phyloP scores from a whole-genome alignment of 2,329 filamentous ascomycete species.

The Fusarium nodosum region DNA sequence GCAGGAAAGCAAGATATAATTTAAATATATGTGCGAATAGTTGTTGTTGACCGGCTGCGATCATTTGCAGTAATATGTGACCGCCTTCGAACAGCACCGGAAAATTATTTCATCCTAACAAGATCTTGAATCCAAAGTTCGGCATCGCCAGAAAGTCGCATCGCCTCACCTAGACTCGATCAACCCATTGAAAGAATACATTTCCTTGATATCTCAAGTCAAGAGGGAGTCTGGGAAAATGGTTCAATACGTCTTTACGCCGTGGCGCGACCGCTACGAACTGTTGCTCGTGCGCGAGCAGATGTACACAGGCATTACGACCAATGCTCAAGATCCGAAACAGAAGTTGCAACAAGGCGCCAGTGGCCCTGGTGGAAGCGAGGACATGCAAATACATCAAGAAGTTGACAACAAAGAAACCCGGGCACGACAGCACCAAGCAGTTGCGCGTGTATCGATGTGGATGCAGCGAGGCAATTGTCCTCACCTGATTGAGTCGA shows the following conservation, averaged over 20 bases:
- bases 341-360: slow-evolving; percentile 8
- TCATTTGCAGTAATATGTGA: not conserved
- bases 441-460: slow-evolving; percentile 71
- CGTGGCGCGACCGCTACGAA: slow-evolving; percentile 76
- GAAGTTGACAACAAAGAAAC: slow-evolving; percentile 28
- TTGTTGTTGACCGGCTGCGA: not conserved
- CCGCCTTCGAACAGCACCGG: not conserved
- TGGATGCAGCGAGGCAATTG: slow-evolving; percentile 82
- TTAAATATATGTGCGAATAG: not conserved
- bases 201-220: not conserved
- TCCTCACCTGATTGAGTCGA: slow-evolving; percentile 84
- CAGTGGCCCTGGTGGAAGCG: not conserved
- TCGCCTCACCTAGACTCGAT: not conserved
- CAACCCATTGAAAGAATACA: not conserved
- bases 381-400: not conserved
- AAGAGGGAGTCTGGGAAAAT: slow-evolving; percentile 55
- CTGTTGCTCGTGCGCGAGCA: slow-evolving; percentile 74
- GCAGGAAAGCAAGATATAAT: not conserved
- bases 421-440: slow-evolving; percentile 57
- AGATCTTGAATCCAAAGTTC: slow-evolving; percentile 5
- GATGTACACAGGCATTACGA: slow-evolving; percentile 64
- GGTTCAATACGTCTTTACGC: slow-evolving; percentile 80
- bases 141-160: not conserved
- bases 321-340: slow-evolving; percentile 6
- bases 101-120: slow-evolving; percentile 30